A percentile compares a stretch with the other conserved stretches of the same genome.
Evolutionary conservation across 2,329 filamentous ascomycete genomes (phyloP).

Genomic region (Graphiopsis chlorocephala): DNA sequence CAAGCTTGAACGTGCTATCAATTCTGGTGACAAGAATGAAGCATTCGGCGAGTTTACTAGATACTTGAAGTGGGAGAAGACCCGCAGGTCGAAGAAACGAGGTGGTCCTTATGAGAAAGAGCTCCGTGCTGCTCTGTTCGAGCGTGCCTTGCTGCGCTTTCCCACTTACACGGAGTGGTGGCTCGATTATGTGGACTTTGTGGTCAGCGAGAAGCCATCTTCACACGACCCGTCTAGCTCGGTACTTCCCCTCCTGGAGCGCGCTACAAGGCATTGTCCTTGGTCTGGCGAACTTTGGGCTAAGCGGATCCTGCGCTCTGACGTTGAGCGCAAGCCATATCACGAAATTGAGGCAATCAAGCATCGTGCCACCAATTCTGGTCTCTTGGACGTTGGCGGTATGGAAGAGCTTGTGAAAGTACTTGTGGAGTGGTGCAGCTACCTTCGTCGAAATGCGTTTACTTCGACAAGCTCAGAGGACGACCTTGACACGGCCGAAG

Average conservation of each 20-base stretch:
- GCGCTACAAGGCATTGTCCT: conserved; percentile 85
- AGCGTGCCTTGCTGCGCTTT: conserved; percentile 72
- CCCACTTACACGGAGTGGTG: conserved; percentile 72
- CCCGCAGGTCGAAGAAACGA: conserved; percentile 50
- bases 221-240: conserved; percentile 20
- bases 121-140: conserved; percentile 64
- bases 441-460: conserved; percentile 82
- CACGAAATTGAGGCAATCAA: conserved; percentile 85
- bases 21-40: conserved; percentile 55
- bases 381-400: conserved; percentile 78
- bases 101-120: conserved; percentile 47
- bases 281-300: conserved; percentile 93
- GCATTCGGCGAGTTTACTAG: conserved; percentile 57
- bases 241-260: conserved; percentile 69
- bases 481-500: conserved; percentile 80
- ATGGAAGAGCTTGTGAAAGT: conserved; percentile 88
- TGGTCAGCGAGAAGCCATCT: conserved; percentile 50
- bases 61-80: conserved; percentile 80
- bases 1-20: conserved; percentile 58
- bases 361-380: conserved; percentile 82
- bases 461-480: conserved; percentile 71
- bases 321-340: conserved; percentile 73
- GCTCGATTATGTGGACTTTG: conserved; percentile 78
- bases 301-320: conserved; percentile 79
- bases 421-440: conserved; percentile 92